Evolutionary conservation across 345 rosid species (phyloP), one percentile per base, ranked within the genome.

Genomic region (Brassica cretica): DNA sequence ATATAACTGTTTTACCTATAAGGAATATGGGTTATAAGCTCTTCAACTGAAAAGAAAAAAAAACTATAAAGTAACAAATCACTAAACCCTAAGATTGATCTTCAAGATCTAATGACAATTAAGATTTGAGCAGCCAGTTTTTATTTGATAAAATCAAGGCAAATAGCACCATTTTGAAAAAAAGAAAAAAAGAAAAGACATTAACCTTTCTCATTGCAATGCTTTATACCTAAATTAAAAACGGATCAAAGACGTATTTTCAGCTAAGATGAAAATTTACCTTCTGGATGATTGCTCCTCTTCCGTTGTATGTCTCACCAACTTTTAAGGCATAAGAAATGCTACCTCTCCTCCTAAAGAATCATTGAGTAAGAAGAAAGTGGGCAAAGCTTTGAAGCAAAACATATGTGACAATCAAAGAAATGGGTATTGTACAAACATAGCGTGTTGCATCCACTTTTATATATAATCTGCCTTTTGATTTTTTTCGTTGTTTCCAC

Each of bases 371-470:
- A 61, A 69, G 55, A 69, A 61, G 64, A 61, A 76, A 69, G 74
- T 69, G 37, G 55, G 8, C 9, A 76, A 68, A 63, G 56, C 80
- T 76, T 76, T 24, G 24, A 77, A 77, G 80, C 80, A 77, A 51
- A 51, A 60, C 8, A 62, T 19, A 46, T 49, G 41, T 44, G 67
- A 44, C 25, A 55, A 9, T 58, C 11, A 41, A 44, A 68, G 33
- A 29, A 29, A 68, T 37, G 35, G 46, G 3, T 60, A 44, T 6
- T 68, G 51, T 60, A 46, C 16, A 60, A 19, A 69, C 55, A 24
- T 62, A 69, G 70, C 80, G 69, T 59, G 79, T 76, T 76, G 74
- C 16, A 21, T 61, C 62, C 74, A 76, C 79, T 68, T 68, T 67
- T 39, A 68, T 68, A 68, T 66, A 8, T 18, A 16, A 30, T 67